Evolutionary conservation across 352 stramenopile species (phyloP).

Genomic region (Pythium coloratum): DNA sequence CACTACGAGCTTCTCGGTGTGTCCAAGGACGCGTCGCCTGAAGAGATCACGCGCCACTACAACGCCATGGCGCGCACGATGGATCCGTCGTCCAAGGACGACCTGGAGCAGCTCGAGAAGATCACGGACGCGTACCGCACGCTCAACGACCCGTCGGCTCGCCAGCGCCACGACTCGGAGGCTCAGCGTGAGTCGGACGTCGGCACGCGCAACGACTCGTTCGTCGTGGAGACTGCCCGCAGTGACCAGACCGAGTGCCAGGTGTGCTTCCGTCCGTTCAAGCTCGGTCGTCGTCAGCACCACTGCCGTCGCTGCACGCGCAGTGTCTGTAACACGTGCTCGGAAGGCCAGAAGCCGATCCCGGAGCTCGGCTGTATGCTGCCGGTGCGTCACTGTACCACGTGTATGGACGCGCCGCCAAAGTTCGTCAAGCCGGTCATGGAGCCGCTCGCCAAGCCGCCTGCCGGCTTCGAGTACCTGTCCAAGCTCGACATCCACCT

Average conservation of each 20-base stretch:
- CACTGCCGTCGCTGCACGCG: conserved; percentile 85
- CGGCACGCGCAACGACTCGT: conserved; percentile 43
- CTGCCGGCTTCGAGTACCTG: conserved; percentile 82
- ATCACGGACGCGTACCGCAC: conserved; percentile 81
- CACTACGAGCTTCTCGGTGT: conserved; percentile 78
- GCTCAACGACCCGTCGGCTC: conserved; percentile 59
- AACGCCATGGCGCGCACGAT: conserved; percentile 69
- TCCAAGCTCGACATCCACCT: conserved; percentile 83
- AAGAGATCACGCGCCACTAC: conserved; percentile 80
- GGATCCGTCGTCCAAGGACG: conserved; percentile 59
- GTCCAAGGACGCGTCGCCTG: conserved; percentile 56
- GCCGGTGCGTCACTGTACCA: conserved; percentile 79
- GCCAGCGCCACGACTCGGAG: conserved; percentile 61
- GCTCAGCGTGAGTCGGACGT: conserved; percentile 48
- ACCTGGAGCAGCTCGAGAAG: conserved; percentile 70
- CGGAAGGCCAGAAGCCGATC: conserved; percentile 81
- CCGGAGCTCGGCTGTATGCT: conserved; percentile 76
- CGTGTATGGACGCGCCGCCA: conserved; percentile 75
- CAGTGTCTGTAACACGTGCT: conserved; percentile 84
- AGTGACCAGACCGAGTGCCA: conserved; percentile 88
- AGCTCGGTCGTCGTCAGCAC: conserved; percentile 78
- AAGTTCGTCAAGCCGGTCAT: conserved; percentile 81
- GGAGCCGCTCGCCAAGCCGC: conserved; percentile 73
- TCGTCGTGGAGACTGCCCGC: conserved; percentile 72
- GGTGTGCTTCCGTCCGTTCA: conserved; percentile 87